phyloP scores from a whole-genome alignment of 768 basidiomycete species.

The Xerocomus brunneocitrinus region DNA sequence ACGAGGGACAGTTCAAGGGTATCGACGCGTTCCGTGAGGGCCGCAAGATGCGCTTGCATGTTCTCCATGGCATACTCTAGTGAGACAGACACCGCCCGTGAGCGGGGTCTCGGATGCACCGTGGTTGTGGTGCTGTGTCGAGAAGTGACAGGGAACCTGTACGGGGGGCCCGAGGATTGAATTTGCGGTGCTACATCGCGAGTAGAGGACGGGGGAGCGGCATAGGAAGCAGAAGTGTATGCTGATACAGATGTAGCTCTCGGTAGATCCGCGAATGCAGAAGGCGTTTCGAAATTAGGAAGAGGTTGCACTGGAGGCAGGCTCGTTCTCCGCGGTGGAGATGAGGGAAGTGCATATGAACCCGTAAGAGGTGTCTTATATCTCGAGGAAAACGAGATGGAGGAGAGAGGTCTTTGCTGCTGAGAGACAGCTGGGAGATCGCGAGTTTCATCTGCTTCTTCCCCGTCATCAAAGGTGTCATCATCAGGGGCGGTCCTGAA shows the following conservation, averaged over 20 bases:
- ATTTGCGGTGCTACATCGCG: slow-evolving; percentile 36
- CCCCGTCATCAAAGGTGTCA: slow-evolving; percentile 43
- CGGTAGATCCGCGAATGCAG: slow-evolving; percentile 58
- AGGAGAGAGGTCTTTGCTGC: slow-evolving; percentile 61
- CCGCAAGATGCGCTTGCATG: slow-evolving; percentile 77
- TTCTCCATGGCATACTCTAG: slow-evolving; percentile 77
- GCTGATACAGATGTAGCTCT: slow-evolving; percentile 35
- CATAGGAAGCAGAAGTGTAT: slow-evolving; percentile 36
- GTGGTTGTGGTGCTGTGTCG: slow-evolving; percentile 34
- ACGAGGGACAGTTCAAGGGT: slow-evolving; percentile 46
- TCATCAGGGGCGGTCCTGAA: slow-evolving; percentile 22
- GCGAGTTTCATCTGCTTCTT: slow-evolving; percentile 44
- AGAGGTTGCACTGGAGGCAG: slow-evolving; percentile 68
- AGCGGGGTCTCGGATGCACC: slow-evolving; percentile 39
- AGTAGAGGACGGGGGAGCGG: slow-evolving; percentile 36
- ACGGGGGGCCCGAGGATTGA: slow-evolving; percentile 35
- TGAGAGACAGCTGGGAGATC: slow-evolving; percentile 40
- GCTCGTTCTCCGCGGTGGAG: slow-evolving; percentile 38
- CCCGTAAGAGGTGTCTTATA: slow-evolving; percentile 75
- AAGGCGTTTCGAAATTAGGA: slow-evolving; percentile 65
- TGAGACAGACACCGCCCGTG: slow-evolving; percentile 27
- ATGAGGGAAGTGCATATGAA: slow-evolving; percentile 55
- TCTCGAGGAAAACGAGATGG: slow-evolving; percentile 56
- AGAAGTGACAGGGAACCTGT: slow-evolving; percentile 34
- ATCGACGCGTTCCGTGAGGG: slow-evolving; percentile 80